Evolutionary conservation across 2,329 filamentous ascomycete genomes (phyloP).

Genomic region (Paracamarosporium sp.): DNA sequence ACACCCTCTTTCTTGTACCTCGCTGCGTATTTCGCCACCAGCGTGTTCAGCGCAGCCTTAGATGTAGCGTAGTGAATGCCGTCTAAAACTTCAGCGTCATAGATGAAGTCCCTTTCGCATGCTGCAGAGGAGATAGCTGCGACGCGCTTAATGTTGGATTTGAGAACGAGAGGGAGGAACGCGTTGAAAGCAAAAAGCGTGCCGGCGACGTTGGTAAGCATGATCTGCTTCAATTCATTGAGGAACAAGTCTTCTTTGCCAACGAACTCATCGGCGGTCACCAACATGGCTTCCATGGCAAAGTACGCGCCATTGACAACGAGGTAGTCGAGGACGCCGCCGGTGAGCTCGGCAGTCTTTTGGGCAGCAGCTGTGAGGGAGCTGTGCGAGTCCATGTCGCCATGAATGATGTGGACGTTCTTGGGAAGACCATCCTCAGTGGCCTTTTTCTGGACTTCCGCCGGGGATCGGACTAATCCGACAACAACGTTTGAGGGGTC

Average conservation of each 20-base stretch:
- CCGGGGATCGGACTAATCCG: conserved; percentile 35
- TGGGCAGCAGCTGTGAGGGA: conserved; percentile 46
- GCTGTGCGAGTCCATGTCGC: conserved; percentile 41
- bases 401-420: conserved; percentile 49
- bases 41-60: conserved; percentile 52
- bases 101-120: conserved; percentile 40
- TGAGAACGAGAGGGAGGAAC: conserved; percentile 51
- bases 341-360: conserved; percentile 38
- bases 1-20: conserved; percentile 34
- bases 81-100: conserved; percentile 24
- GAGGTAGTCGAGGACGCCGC: conserved; percentile 49
- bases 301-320: conserved; percentile 50
- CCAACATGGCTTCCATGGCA: conserved; percentile 19
- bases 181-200: conserved; percentile 44
- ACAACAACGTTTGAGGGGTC: conserved; percentile 36
- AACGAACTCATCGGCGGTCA: conserved; percentile 20
- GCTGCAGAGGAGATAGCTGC: conserved; percentile 48
- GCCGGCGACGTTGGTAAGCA: conserved; percentile 40
- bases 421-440: background rate
- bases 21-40: conserved; percentile 50
- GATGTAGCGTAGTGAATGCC: conserved; percentile 44
- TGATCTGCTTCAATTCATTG: conserved; percentile 17
- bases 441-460: background rate
- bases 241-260: conserved; percentile 15
- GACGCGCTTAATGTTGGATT: conserved; percentile 51